Evolutionary conservation across 2,329 filamentous ascomycete genomes (phyloP), one percentile per base, ranked within the genome.

Genomic region (Chlorencoelia australis): DNA sequence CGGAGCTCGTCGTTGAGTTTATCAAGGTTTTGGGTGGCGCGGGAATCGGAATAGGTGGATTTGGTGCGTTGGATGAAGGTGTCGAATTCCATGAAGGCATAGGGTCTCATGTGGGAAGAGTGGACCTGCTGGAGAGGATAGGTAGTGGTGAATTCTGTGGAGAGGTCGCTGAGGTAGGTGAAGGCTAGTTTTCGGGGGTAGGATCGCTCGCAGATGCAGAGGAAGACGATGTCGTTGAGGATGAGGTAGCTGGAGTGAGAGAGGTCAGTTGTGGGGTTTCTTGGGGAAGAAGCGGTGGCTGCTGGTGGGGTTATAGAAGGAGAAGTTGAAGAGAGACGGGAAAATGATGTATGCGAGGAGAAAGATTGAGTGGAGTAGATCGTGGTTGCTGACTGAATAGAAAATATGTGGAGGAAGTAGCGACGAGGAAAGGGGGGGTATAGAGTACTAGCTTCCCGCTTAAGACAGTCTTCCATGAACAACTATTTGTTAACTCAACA

Each of bases 171-270:
- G 43, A 98, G 86, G 72, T 96, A 98, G 43, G 89, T 95, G 64
- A 98, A 94, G 56, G 93, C 89, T 32, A 98, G 82, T 65, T 98
- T 96, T 63, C 91, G 89, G 40, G 91, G 89, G 69, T 96, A 98
- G 39, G 85, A 85, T 40, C 77, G 73, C 62, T 95, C 88, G 68
- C 84, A 88, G 62, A 98, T 89, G 69, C 83, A 87, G 52, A 96
- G 71, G 69, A 94, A 96, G 65, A 87, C 80, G 50, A 98, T 72
- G 52, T 84, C 79, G 55, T 78, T 71, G 53, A 81, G 69, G 63
- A 98, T 83, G 45, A 89, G 68, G 69, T 94, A 94, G 72, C 82
- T 87, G 25, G 20, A 19, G 25, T 37, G 8, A 37, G 35, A 18
- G 13, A 22, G 35, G 20, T 32, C 30, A 20, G 25, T 27, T 27